phyloP scores from a whole-genome alignment of 164 flowering plant genomes.

The Saururus chinensis region DNA sequence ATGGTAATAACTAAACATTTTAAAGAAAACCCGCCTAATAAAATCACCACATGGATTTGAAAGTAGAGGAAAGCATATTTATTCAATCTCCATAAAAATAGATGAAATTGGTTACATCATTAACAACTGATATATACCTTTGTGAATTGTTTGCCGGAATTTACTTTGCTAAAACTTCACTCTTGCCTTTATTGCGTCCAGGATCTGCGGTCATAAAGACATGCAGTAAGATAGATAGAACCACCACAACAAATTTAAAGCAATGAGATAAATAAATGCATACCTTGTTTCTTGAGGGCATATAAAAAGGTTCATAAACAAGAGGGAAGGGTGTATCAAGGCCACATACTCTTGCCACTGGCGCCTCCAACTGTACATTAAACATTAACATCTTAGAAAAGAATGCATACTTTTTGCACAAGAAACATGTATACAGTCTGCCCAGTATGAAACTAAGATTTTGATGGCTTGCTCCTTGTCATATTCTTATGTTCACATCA shows the following conservation, averaged over 20 bases:
- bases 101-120: no score
- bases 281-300: slow-evolving; percentile 93
- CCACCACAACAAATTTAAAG: background rate
- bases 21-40: no score
- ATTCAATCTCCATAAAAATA: background rate
- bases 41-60: no score
- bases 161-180: slow-evolving; percentile 36
- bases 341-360: slow-evolving; percentile 83
- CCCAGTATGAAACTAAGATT: no score
- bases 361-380: slow-evolving; percentile 80
- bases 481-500: no score
- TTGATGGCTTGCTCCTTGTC: no score
- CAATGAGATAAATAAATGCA: background rate
- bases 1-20: no score
- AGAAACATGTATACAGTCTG: no score
- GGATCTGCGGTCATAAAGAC: slow-evolving; percentile 23
- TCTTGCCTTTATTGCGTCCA: slow-evolving; percentile 76
- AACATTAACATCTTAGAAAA: background rate
- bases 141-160: background rate
- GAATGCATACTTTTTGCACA: background rate
- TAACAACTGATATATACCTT: no score
- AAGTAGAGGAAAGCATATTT: no score
- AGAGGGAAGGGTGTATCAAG: slow-evolving; percentile 96
- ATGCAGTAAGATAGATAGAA: background rate
- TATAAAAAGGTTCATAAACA: slow-evolving; percentile 86